phyloP scores from a whole-genome alignment of 352 stramenopile genomes.

The Globisporangium cystogenes region DNA sequence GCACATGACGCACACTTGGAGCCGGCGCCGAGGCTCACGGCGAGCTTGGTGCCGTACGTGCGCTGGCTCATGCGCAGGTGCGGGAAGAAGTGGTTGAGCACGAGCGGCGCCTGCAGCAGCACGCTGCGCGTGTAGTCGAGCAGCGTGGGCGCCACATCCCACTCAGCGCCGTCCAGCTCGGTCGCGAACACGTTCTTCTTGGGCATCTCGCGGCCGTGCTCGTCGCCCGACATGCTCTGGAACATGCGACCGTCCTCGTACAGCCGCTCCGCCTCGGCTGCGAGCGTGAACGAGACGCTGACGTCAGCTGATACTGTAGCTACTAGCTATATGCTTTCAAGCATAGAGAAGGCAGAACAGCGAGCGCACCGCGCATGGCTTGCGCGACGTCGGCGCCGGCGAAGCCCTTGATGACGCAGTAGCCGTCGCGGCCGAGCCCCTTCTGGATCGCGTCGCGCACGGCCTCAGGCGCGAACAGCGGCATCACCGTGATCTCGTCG shows the following conservation, averaged over 20 bases:
- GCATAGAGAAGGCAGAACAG: neutral
- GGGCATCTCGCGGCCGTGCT: slow-evolving; percentile 27
- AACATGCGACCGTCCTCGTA: slow-evolving; percentile 48
- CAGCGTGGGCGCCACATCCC: slow-evolving; percentile 38
- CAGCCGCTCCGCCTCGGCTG: slow-evolving; percentile 34
- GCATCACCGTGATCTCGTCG: slow-evolving; percentile 34
- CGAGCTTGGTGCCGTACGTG: slow-evolving; percentile 42
- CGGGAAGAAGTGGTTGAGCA: slow-evolving; percentile 46
- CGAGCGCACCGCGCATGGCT: slow-evolving; percentile 27
- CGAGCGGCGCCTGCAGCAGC: slow-evolving; percentile 33
- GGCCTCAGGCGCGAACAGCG: slow-evolving; percentile 28
- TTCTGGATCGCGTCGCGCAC: slow-evolving; percentile 33
- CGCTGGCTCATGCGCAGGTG: slow-evolving; percentile 38
- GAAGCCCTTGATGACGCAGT: slow-evolving; percentile 34
- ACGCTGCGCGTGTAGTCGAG: slow-evolving; percentile 50
- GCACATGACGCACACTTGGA: slow-evolving; percentile 29
- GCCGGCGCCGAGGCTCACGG: slow-evolving; percentile 39
- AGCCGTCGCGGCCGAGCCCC: slow-evolving; percentile 31
- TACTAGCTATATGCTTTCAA: no score
- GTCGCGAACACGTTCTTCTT: slow-evolving; percentile 48
- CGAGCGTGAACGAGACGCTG: neutral
- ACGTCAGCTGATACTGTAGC: no score
- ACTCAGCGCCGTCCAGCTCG: slow-evolving; percentile 41
- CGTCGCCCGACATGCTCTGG: slow-evolving; percentile 41
- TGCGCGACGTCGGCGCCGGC: slow-evolving; percentile 28